Base-by-base conservation (phyloP, 2,329 filamentous ascomycete genomes). In the Fusarium sp. region DNA sequence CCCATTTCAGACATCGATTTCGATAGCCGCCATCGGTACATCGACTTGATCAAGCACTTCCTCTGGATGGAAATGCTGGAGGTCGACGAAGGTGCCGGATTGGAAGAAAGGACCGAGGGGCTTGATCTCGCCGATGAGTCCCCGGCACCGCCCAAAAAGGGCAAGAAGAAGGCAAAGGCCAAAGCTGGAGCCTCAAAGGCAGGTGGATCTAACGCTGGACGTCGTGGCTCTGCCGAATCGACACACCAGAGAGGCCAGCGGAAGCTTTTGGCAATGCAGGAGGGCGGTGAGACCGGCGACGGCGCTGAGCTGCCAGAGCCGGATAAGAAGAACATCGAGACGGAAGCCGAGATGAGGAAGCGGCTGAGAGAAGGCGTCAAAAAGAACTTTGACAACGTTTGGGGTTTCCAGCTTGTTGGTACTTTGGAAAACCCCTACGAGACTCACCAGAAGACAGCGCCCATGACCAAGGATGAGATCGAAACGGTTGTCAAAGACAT, bases 31-130 rank as follows among this genome's bases (percentile, higher is more conserved):
- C 30, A 74, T 18, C 69, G 65, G 5, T 78, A 73, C 46, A 70
- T 78, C 30, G 75, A 77, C 11, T 48, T 78, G 62, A 76, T 77
- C 39, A 75, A 70, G 48, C 70, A 77, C 30, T 78, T 77, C 15
- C 70, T 77, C 7, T 77, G 75, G 76, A 66, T 77, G 62, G 61
- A 75, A 2, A 30, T 40, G 2, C 23, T 37, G n/a, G 40, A 57
- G 3, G 16, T 18, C 6, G 56, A 59, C 4, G 43, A 53, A 0
- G 5, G 39, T 9, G 16, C 39, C 9, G 44, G n/a, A 4, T 7
- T 13, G 23, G 47, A 47, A 15, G 44, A 6, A 12, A 16, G 65
- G 2, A 16, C 47, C 12, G 48, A 58, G 1, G 46, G 50, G 27
- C 44, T 46, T 50, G n/a, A 34, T 12, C 28, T 34, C 2, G 18